phyloP scores from a whole-genome alignment of 305 asterid species.

The Fraxinus ornus region DNA sequence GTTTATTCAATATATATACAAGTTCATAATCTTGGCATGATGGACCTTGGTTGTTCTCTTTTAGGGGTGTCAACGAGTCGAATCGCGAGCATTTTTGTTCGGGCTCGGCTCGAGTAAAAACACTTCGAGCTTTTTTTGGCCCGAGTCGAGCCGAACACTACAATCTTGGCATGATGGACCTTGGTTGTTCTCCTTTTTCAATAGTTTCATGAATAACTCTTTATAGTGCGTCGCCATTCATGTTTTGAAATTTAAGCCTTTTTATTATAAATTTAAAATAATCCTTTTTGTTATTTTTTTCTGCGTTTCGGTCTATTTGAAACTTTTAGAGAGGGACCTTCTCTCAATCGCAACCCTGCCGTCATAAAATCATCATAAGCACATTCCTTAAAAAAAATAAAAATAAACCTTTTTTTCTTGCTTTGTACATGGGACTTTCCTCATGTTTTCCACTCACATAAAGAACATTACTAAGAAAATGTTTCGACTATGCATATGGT shows the following conservation, averaged over 20 bases:
- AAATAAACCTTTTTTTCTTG: neutral
- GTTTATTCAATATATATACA: neutral
- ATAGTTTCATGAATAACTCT: neutral
- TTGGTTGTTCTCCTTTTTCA: neutral
- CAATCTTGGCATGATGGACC: neutral
- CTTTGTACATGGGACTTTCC: constrained; percentile 7
- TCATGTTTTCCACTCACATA: constrained; percentile 44
- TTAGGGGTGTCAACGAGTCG: neutral
- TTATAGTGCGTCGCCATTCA: neutral
- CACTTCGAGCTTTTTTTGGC: too few species aligned
- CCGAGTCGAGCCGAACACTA: too few species aligned
- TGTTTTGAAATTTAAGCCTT: too few species aligned
- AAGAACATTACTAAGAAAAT: neutral
- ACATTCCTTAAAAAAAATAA: neutral
- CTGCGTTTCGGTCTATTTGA: constrained; percentile 16
- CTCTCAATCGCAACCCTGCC: constrained; percentile 14
- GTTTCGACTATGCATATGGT: neutral
- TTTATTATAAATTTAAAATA: too few species aligned
- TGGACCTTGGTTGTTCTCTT: neutral
- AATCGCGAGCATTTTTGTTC: too few species aligned
- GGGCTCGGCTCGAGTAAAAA: too few species aligned
- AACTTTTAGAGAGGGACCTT: constrained; percentile 20
- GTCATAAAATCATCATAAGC: constrained; percentile 33
- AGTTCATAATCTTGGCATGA: neutral
- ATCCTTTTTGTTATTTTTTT: neutral